Percentiles rank a stretch among this genome's conserved stretches.
These are phyloP conservation scores for Pseudonitzschia pungens DNA, from an alignment of 108 stramenopile species.

Conservation along the genomic window DNA sequence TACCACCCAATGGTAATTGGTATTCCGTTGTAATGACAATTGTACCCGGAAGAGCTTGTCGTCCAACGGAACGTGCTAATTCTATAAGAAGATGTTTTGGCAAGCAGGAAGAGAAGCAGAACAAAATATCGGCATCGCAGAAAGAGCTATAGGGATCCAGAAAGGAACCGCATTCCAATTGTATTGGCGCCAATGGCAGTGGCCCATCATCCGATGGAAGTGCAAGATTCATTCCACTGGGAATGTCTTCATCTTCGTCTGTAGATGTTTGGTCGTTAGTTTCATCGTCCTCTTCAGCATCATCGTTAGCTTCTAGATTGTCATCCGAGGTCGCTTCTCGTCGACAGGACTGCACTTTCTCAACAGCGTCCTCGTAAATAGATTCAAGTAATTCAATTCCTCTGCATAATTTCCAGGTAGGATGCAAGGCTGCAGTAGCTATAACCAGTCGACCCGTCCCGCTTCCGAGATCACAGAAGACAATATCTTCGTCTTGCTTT, in stretches of 20 bases:
- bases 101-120: slow-evolving; percentile 77
- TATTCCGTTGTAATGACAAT: slow-evolving; percentile 82
- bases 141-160: slow-evolving; percentile 68
- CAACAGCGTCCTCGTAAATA: slow-evolving; percentile 55
- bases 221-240: background rate
- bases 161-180: slow-evolving; percentile 71
- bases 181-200: slow-evolving; percentile 56
- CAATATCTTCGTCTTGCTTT: slow-evolving; percentile 8
- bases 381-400: slow-evolving; percentile 68
- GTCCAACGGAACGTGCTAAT: slow-evolving; percentile 61
- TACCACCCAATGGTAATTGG: slow-evolving; percentile 35
- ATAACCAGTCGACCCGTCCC: slow-evolving; percentile 80
- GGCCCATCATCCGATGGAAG: background rate
- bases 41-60: slow-evolving; percentile 72
- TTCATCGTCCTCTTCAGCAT: background rate
- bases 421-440: slow-evolving; percentile 69
- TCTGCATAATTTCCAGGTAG: slow-evolving; percentile 58
- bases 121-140: slow-evolving; percentile 72
- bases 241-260: background rate
- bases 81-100: slow-evolving; percentile 37
- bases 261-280: background rate
- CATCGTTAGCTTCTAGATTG: background rate
- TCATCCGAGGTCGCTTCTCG: too few species aligned
- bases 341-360: slow-evolving; percentile 27
- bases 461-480: slow-evolving; percentile 45